Evolutionary conservation across 108 stramenopile species (phyloP).

Genomic region (Epipyxis sp.): DNA sequence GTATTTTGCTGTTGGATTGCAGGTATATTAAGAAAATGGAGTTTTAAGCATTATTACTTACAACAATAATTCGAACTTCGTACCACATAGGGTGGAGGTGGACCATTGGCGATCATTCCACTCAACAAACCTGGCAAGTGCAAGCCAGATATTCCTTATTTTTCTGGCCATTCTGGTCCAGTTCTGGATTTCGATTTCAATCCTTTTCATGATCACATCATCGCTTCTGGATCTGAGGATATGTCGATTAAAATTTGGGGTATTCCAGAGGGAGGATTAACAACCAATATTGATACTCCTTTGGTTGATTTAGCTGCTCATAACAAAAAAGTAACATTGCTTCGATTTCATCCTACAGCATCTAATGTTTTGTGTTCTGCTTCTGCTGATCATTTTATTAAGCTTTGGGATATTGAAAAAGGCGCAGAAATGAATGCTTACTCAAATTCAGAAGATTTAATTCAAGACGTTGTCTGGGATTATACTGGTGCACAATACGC

Average conservation of each 20-base stretch:
- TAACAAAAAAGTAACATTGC: slow-evolving; percentile 69
- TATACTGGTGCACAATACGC: slow-evolving; percentile 77
- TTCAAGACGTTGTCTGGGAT: slow-evolving; percentile 95
- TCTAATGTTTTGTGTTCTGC: slow-evolving; percentile 9
- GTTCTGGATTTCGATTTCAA: slow-evolving; percentile 96
- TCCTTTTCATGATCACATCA: slow-evolving; percentile 87
- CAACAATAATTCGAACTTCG: background rate
- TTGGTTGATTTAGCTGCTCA: slow-evolving; percentile 83
- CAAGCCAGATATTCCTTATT: slow-evolving; percentile 66
- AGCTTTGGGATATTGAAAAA: slow-evolving; percentile 93
- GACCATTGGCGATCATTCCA: slow-evolving; percentile 78
- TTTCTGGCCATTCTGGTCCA: slow-evolving; percentile 83
- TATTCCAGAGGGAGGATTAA: slow-evolving; percentile 86
- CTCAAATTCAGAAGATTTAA: slow-evolving; percentile 70
- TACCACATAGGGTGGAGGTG: slow-evolving; percentile 69
- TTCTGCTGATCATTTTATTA: slow-evolving; percentile 76
- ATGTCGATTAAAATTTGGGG: slow-evolving; percentile 92
- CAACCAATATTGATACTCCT: slow-evolving; percentile 72
- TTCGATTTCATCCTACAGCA: slow-evolving; percentile 14
- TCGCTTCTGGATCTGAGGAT: slow-evolving; percentile 89
- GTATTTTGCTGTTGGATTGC: slow-evolving; percentile 90
- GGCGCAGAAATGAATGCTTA: slow-evolving; percentile 62
- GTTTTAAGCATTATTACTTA: background rate
- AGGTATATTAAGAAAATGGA: slow-evolving; percentile 37
- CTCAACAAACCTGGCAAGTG: slow-evolving; percentile 80